A percentile compares a stretch with the other conserved stretches of the same genome.
phyloP scores from a whole-genome alignment of 2,329 filamentous ascomycete species.

The Westerdykella sp. region DNA sequence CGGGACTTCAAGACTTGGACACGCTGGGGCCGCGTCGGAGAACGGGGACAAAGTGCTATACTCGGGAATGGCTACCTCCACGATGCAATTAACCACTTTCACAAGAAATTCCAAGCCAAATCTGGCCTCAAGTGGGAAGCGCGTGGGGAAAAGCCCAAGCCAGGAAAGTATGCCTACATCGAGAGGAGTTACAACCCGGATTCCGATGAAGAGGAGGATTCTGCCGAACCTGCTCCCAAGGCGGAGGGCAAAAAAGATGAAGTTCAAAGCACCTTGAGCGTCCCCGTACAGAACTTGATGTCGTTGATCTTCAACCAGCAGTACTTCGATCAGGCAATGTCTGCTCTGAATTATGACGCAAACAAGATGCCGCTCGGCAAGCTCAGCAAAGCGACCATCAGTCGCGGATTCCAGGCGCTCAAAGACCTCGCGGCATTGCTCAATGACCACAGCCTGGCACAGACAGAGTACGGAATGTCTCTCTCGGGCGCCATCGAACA shows the following conservation, averaged over 20 bases:
- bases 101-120: conserved; percentile 55
- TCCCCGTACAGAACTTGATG: conserved; percentile 62
- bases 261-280: conserved; percentile 52
- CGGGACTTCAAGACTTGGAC: conserved; percentile 59
- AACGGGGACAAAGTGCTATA: conserved; percentile 42
- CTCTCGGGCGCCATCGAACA: conserved; percentile 46
- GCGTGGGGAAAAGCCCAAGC: conserved; percentile 50
- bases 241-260: conserved; percentile 15
- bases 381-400: conserved; percentile 71
- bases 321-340: conserved; percentile 63
- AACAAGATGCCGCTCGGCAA: conserved; percentile 79
- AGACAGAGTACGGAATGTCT: conserved; percentile 33
- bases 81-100: conserved; percentile 41
- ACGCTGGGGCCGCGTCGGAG: conserved; percentile 71
- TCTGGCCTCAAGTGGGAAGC: conserved; percentile 48
- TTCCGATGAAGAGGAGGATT: conserved; percentile 48
- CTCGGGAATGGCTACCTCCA: conserved; percentile 37
- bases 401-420: conserved; percentile 66
- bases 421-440: conserved; percentile 68
- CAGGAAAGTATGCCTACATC: conserved; percentile 68
- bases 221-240: conserved; percentile 21
- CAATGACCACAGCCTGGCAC: conserved; percentile 47
- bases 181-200: conserved; percentile 71
- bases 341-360: conserved; percentile 62
- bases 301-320: conserved; percentile 75